Conservation (phyloP, 2,329 filamentous ascomycete genomes). For the Dothistroma septosporum region DNA sequence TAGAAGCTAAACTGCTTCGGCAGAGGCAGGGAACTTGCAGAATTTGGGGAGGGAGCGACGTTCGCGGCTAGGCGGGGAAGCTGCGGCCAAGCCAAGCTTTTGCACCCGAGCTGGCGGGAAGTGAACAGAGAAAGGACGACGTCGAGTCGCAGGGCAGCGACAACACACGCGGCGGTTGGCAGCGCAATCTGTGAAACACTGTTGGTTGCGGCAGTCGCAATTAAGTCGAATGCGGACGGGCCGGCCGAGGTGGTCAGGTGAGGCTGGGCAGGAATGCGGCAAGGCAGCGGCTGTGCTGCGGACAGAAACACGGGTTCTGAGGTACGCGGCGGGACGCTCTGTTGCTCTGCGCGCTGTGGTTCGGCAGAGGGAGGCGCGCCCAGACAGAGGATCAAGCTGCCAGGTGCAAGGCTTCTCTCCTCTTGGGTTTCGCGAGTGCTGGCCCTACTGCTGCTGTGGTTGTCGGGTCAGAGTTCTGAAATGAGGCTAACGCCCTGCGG, state of each 20-base stretch:
- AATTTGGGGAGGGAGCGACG: not conserved
- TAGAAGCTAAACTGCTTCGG: constrained; percentile 6
- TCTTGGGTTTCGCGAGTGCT: not conserved
- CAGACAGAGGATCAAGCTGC: not conserved
- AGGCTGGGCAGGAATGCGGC: constrained; percentile 10
- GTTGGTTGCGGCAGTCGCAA: constrained; percentile 3
- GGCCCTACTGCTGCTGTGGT: not conserved
- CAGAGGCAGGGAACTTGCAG: not conserved
- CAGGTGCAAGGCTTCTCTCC: not conserved
- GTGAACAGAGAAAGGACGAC: not conserved
- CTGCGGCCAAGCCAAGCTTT: constrained; percentile 28
- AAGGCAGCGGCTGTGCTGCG: not conserved
- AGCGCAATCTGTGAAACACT: not conserved
- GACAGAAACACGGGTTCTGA: not conserved
- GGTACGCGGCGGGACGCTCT: not conserved
- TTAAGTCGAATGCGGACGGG: not conserved
- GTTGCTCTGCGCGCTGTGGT: not conserved
- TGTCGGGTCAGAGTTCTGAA: constrained; percentile 1
- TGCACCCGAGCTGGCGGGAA: not conserved
- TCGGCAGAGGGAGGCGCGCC: not conserved
- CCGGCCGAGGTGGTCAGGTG: no score
- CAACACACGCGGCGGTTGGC: not conserved
- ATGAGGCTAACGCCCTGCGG: constrained; percentile 7
- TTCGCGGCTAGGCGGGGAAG: constrained; percentile 36
- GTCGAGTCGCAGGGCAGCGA: not conserved